These are phyloP conservation scores for Stephanodiscus minutulus DNA, from an alignment of 108 stramenopile species.

Conservation along the genomic window DNA sequence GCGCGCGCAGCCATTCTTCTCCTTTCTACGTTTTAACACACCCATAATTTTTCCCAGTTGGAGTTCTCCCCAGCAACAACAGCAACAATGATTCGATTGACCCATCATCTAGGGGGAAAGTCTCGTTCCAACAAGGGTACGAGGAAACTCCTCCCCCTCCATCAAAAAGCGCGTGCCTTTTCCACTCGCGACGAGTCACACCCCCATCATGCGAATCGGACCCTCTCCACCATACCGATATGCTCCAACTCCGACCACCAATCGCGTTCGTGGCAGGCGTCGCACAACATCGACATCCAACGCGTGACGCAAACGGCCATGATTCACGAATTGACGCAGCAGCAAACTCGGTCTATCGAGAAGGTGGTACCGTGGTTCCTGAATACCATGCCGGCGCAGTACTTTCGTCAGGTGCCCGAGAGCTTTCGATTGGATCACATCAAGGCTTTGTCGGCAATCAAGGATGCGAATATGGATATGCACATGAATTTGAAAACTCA, in stretches of 20 bases:
- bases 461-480: conserved; percentile 77
- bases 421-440: conserved; percentile 94
- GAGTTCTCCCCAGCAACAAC: not conserved
- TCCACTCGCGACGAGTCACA: conserved; percentile 7
- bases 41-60: not conserved
- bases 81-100: not conserved
- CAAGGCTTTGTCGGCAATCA: conserved; percentile 91
- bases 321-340: conserved; percentile 83
- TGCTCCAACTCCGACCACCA: not conserved
- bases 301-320: conserved; percentile 74
- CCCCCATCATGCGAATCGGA: not conserved
- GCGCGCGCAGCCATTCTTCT: too few species aligned
- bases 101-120: not conserved
- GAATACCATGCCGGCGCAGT: conserved; percentile 88
- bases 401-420: conserved; percentile 92
- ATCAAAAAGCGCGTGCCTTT: conserved; percentile 14
- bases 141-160: conserved; percentile 7
- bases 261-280: conserved; percentile 69
- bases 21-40: not conserved
- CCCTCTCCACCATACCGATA: conserved; percentile 4
- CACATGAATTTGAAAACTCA: conserved; percentile 82
- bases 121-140: conserved; percentile 9
- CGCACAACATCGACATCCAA: conserved; percentile 79
- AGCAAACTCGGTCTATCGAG: conserved; percentile 71
- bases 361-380: conserved; percentile 96